A percentile compares a stretch with the other conserved stretches of the same genome.
Conservation (phyloP, 2,329 filamentous ascomycete species). For the Colletotrichum sp. region DNA sequence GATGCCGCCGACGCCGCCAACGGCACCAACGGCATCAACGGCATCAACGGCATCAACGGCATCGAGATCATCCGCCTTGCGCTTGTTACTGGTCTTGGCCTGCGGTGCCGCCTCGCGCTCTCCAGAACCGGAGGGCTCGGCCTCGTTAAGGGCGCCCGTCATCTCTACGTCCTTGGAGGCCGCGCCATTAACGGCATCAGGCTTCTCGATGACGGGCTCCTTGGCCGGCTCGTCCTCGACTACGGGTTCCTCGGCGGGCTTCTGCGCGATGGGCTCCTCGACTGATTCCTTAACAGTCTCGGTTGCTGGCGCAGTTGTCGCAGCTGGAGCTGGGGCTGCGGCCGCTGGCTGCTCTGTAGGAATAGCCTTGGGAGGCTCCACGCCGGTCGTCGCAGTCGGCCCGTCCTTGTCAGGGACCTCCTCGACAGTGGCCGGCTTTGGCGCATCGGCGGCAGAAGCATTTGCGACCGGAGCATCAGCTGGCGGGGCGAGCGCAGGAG, state of each 20-base stretch:
- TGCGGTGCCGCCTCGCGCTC: slow-evolving; percentile 17
- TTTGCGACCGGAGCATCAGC: slow-evolving; percentile 10
- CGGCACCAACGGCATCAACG: too few relatives aligned
- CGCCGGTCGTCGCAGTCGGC: slow-evolving; percentile 28
- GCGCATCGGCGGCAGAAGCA: slow-evolving; percentile 38
- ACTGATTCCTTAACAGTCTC: slow-evolving; percentile 11
- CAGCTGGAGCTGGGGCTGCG: slow-evolving; percentile 8
- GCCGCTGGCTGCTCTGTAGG: slow-evolving; percentile 4
- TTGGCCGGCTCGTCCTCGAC: slow-evolving; percentile 27
- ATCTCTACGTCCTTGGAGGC: slow-evolving; percentile 24
- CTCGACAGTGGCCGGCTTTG: slow-evolving; percentile 24
- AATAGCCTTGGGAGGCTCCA: slow-evolving; percentile 25
- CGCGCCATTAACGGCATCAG: slow-evolving; percentile 14
- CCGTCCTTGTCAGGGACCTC: slow-evolving; percentile 16
- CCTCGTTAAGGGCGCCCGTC: slow-evolving; percentile 26
- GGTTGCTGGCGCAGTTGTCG: not conserved
- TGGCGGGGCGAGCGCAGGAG: slow-evolving; percentile 21
- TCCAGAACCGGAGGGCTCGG: slow-evolving; percentile 4
- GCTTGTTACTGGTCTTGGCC: slow-evolving; percentile 38
- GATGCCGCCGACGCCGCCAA: too few relatives aligned
- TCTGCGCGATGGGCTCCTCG: slow-evolving; percentile 27
- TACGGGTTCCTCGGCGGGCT: slow-evolving; percentile 29
- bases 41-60: slow-evolving; percentile 13
- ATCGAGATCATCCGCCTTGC: slow-evolving; percentile 39
- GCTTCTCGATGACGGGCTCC: slow-evolving; percentile 36